phyloP scores from a whole-genome alignment of 352 stramenopile species.

The Phytophthora capsici region DNA sequence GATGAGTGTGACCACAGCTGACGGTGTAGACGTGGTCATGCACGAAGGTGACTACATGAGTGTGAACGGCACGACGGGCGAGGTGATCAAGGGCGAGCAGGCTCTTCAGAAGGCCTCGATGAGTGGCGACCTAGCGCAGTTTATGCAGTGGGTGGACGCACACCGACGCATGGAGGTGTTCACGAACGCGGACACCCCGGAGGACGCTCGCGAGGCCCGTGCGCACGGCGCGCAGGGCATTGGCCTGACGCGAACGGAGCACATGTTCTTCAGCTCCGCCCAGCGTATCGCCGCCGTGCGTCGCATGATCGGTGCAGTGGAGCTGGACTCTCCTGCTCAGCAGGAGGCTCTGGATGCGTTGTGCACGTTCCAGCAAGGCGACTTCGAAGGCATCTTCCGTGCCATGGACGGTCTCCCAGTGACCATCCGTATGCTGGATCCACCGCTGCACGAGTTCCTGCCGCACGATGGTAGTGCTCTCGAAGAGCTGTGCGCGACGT shows the following conservation, averaged over 20 bases:
- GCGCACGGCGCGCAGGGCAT: constrained; percentile 29
- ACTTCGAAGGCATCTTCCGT: constrained; percentile 37
- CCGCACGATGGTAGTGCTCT: constrained; percentile 30
- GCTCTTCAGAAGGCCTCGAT: constrained; percentile 24
- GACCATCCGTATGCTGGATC: constrained; percentile 33
- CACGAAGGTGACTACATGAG: constrained; percentile 33
- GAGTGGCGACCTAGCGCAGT: constrained; percentile 26
- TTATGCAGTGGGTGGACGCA: constrained; percentile 36
- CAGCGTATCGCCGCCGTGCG: constrained; percentile 26
- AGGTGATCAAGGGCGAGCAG: constrained; percentile 36
- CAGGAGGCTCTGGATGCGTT: constrained; percentile 27
- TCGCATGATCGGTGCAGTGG: constrained; percentile 35
- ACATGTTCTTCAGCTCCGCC: constrained; percentile 36
- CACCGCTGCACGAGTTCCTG: constrained; percentile 31
- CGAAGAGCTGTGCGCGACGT: constrained; percentile 29
- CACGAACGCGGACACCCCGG: constrained; percentile 30
- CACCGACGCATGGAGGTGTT: constrained; percentile 37
- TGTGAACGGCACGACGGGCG: constrained; percentile 28
- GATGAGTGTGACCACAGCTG: constrained; percentile 13
- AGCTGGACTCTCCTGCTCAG: constrained; percentile 30
- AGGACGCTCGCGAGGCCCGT: constrained; percentile 29
- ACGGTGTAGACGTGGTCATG: constrained; percentile 19
- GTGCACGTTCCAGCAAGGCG: constrained; percentile 31
- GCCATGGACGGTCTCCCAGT: constrained; percentile 29
- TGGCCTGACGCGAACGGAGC: constrained; percentile 29